Percentiles rank a stretch among this genome's conserved stretches.
Evolutionary conservation across 768 basidiomycete genomes (phyloP).

Genomic region (Xerocomellus intermedius): DNA sequence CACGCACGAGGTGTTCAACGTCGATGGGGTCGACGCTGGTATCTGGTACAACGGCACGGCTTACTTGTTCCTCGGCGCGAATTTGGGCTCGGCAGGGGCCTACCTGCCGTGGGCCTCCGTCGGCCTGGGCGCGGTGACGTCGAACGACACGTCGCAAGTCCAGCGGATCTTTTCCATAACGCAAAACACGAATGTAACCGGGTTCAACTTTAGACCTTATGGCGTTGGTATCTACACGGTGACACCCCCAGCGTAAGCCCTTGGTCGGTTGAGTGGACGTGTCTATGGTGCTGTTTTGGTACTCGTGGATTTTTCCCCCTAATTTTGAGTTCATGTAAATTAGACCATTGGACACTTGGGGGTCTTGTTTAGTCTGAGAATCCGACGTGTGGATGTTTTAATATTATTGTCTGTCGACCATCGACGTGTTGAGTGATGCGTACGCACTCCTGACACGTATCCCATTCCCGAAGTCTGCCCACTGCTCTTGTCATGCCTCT

Average conservation of each 20-base stretch:
- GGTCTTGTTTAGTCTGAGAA: no score
- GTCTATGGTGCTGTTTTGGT: no score
- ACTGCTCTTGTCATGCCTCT: no score
- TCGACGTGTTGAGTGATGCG: no score
- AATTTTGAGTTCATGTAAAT: no score
- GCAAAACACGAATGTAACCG: constrained; percentile 19
- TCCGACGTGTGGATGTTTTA: no score
- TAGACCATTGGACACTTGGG: no score
- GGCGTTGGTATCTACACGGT: constrained; percentile 25
- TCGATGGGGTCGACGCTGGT: constrained; percentile 22
- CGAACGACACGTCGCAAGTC: constrained; percentile 17
- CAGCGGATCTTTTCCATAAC: constrained; percentile 12
- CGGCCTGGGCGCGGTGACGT: constrained; percentile 14
- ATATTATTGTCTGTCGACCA: no score
- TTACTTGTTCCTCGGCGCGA: constrained; percentile 20
- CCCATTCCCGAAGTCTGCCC: no score
- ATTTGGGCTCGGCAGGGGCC: background rate
- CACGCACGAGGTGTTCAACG: constrained; percentile 1
- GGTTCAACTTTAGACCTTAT: constrained; percentile 14
- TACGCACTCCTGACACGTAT: no score
- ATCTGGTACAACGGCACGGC: constrained; percentile 23
- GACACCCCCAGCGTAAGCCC: background rate
- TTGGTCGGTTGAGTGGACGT: no score
- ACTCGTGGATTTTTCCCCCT: no score
- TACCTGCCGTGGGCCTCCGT: constrained; percentile 16